Evolutionary conservation across 345 rosid species (phyloP).

Genomic region (Diplotaxis tenuifolia): DNA sequence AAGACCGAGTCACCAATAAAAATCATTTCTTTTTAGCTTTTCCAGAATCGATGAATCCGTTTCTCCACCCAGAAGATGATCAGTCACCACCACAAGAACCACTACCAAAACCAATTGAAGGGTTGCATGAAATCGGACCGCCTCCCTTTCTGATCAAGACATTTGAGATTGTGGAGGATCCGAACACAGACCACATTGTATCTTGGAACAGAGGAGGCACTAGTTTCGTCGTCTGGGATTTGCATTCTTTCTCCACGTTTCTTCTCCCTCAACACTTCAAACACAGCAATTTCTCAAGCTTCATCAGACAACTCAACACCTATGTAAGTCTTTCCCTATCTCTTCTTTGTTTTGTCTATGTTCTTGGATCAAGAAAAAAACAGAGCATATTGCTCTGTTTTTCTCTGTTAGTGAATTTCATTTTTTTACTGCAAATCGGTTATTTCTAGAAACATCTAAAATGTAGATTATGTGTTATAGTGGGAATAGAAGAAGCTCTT

Average conservation of each 20-base stretch:
- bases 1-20: background rate
- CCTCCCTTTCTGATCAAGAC: slow-evolving; percentile 88
- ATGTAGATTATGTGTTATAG: slow-evolving; percentile 10
- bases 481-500: slow-evolving; percentile 23
- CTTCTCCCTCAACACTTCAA: slow-evolving; percentile 53
- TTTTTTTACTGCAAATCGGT: background rate
- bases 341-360: background rate
- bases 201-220: slow-evolving; percentile 74
- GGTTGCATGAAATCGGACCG: slow-evolving; percentile 75
- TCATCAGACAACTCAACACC: slow-evolving; percentile 56
- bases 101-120: slow-evolving; percentile 54
- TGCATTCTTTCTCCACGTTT: slow-evolving; percentile 43
- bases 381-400: no score
- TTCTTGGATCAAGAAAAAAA: no score
- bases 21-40: background rate
- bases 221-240: slow-evolving; percentile 53
- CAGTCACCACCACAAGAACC: background rate
- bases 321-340: slow-evolving; percentile 38
- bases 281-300: slow-evolving; percentile 60
- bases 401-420: background rate
- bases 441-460: slow-evolving; percentile 30
- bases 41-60: slow-evolving; percentile 21
- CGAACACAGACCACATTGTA: slow-evolving; percentile 56
- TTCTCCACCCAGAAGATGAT: background rate
- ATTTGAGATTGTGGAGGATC: slow-evolving; percentile 82